Evolutionary conservation across 164 flowering plant species (phyloP), one percentile per base, ranked within the genome.

Genomic region (Echeveria elegans): DNA sequence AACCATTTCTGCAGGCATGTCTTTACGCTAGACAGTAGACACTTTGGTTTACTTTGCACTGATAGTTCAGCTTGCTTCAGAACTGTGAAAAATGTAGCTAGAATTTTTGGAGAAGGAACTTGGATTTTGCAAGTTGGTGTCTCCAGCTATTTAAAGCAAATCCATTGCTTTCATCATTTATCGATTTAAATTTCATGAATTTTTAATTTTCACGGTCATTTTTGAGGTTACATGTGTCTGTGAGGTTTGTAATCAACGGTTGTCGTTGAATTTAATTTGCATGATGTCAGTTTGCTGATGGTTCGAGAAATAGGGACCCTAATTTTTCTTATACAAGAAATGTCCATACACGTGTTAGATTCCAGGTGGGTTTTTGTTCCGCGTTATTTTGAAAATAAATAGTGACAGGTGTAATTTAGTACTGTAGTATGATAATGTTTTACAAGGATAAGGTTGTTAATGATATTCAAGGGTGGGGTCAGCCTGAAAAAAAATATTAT

Each of bases 271-370:
- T 50, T 50, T 50, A 50, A 18, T 6, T n/a, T 6, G 26, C 56
- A 50, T 50, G 26, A n/a, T 50, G 56, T 50, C 56, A 50, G 56
- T 21, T 50, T 50, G 56, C 56, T 50, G 26, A 50, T 21, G 56
- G 26, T 50, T 50, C 56, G 3, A 50, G 56, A 50, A 50, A 21
- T 23, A 10, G 56, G 56, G 56, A n/a, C n/a, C 56, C 56, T n/a
- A n/a, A 4, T 11, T 43, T 4, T n/a, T n/a, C n/a, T n/a, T n/a
- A n/a, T n/a, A n/a, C n/a, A 50, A 23, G 23, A 23, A 50, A 50
- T 50, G 26, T 50, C 10, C 26, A 6, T 50, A 50, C 56, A 50
- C 56, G 26, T 50, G 56, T 50, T 21, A 6, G 47, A 43, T 11
- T 43, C 47, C 47, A 43, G 47, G 19, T 43, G 47, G 19, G n/a